Conservation (phyloP, 2,329 filamentous ascomycete genomes). For the Hypoxylon sp. region DNA sequence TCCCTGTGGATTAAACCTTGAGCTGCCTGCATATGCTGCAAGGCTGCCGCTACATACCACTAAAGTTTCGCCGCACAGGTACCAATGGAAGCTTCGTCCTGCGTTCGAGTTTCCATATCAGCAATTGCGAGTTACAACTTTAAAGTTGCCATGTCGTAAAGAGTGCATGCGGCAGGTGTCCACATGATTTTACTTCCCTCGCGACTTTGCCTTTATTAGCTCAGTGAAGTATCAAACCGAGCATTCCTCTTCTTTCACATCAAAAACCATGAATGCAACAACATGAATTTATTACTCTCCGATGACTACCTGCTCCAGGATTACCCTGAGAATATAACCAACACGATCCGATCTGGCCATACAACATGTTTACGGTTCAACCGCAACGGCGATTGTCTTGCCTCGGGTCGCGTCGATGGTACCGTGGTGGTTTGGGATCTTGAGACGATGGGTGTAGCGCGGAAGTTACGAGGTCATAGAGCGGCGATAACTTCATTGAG, state of each 20-base stretch:
- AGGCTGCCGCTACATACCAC: no score
- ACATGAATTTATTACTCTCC: constrained; percentile 68
- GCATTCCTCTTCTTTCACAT: background rate
- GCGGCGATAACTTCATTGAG: constrained; percentile 93
- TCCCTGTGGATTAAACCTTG: constrained; percentile 8
- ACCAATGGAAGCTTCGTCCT: no score
- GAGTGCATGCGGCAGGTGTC: background rate
- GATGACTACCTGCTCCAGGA: constrained; percentile 75
- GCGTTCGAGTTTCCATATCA: no score
- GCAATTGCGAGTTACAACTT: background rate
- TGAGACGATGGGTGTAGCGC: constrained; percentile 95
- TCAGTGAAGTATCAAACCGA: background rate
- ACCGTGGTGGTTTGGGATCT: constrained; percentile 96
- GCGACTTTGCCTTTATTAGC: no score
- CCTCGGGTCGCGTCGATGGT: constrained; percentile 92
- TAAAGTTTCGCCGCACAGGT: no score
- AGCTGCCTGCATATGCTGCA: constrained; percentile 11
- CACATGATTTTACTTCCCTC: no score
- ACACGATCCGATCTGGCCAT: constrained; percentile 79
- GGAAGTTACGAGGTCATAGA: constrained; percentile 92
- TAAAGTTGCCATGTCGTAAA: background rate
- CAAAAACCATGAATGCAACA: constrained; percentile 36
- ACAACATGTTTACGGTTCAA: constrained; percentile 83
- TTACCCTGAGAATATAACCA: constrained; percentile 89
- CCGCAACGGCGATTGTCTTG: constrained; percentile 91